These are phyloP conservation scores for Globisporangium takayamanum DNA, from an alignment of 352 stramenopile genomes.

Conservation along the genomic window DNA sequence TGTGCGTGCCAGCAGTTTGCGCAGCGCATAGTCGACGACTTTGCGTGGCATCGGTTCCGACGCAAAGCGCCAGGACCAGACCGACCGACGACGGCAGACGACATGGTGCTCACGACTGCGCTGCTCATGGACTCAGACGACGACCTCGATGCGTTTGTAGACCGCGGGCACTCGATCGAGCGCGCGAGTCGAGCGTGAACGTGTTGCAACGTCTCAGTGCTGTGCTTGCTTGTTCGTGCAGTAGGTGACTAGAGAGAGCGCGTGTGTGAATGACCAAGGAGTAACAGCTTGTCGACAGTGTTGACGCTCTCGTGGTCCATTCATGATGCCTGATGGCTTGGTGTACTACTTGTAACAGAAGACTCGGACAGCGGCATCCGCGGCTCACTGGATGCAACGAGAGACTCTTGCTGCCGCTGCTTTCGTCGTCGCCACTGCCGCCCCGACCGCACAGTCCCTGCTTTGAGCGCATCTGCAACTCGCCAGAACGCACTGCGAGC, in stretches of 20 bases:
- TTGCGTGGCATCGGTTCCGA: not conserved
- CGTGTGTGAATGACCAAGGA: no score
- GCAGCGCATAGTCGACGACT: not conserved
- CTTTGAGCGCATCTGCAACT: slow-evolving; percentile 47
- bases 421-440: slow-evolving; percentile 62
- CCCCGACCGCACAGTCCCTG: slow-evolving; percentile 46
- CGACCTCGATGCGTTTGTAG: not conserved
- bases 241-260: no score
- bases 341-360: not conserved
- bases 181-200: not conserved
- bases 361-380: not conserved
- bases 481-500: slow-evolving; percentile 63
- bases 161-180: not conserved
- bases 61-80: not conserved
- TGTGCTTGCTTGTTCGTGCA: not conserved
- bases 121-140: slow-evolving; percentile 3
- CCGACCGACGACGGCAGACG: not conserved
- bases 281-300: no score
- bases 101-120: slow-evolving; percentile 2
- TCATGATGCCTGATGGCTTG: not conserved
- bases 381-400: not conserved
- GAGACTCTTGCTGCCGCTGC: slow-evolving; percentile 18
- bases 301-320: no score
- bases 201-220: not conserved
- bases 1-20: slow-evolving; percentile 1